phyloP scores from a whole-genome alignment of 768 basidiomycete genomes.

The Hemileccinum rubropunctum region DNA sequence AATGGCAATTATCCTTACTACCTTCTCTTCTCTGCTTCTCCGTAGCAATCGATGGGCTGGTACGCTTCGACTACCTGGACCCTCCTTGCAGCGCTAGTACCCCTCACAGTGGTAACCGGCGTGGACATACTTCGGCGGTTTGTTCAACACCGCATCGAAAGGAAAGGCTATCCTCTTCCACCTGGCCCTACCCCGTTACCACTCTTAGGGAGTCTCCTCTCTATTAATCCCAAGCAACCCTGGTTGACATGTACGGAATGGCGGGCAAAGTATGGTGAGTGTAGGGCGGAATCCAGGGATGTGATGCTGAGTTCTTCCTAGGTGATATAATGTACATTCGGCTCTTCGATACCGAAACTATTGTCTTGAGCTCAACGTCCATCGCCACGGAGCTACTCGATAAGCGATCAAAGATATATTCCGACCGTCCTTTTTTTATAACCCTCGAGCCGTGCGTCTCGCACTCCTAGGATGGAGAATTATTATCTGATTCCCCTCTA shows the following conservation, averaged over 20 bases:
- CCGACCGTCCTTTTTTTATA: not conserved
- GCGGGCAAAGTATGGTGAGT: conserved; percentile 5
- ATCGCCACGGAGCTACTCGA: not conserved
- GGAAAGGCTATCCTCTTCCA: not conserved
- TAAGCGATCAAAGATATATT: conserved; percentile 2
- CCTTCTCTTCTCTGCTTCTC: not conserved
- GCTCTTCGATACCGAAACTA: not conserved
- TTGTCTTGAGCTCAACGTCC: not conserved
- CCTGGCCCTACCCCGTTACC: conserved; percentile 7
- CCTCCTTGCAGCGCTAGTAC: not conserved
- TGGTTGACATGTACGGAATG: conserved; percentile 9
- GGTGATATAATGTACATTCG: conserved; percentile 2
- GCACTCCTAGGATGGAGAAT: not conserved
- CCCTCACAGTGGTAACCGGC: not conserved
- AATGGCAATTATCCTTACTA: not conserved
- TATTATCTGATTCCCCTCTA: not conserved
- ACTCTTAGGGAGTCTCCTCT: conserved; percentile 4
- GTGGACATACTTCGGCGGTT: not conserved
- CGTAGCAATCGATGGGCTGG: not conserved
- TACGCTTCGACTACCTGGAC: not conserved
- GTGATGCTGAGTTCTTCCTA: not conserved
- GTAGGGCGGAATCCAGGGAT: too few species aligned
- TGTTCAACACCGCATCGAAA: not conserved
- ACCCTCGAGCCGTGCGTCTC: not conserved
- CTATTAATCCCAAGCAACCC: not conserved